phyloP scores from a whole-genome alignment of 163 green algal species.

The Scenedesmus sp. region DNA sequence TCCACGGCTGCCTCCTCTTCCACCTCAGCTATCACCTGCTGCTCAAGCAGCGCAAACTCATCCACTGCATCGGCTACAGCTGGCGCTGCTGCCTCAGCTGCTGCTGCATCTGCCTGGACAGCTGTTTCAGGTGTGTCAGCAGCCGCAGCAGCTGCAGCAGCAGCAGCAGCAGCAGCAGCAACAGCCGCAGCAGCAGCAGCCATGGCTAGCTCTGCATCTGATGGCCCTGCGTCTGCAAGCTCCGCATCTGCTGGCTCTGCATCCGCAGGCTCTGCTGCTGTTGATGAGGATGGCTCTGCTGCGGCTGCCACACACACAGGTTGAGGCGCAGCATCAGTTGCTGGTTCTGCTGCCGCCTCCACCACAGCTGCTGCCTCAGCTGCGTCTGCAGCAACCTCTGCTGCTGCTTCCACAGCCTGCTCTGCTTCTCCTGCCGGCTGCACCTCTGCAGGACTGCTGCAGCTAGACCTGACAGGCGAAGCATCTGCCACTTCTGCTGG shows the following conservation, averaged over 20 bases:
- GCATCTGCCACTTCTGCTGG: not conserved
- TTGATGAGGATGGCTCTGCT: not conserved
- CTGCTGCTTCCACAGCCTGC: not conserved
- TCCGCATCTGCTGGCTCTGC: not conserved
- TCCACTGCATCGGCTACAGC: not conserved
- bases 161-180: not conserved
- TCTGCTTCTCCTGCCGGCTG: not conserved
- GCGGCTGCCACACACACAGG: too few species aligned
- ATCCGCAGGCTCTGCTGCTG: not conserved
- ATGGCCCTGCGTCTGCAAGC: not conserved
- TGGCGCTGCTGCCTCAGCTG: not conserved
- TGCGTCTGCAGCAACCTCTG: not conserved
- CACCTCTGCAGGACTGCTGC: not conserved
- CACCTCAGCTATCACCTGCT: not conserved
- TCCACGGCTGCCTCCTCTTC: not conserved
- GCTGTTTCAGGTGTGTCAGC: not conserved
- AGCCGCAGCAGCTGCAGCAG: not conserved
- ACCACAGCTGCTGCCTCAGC: not conserved
- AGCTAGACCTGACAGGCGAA: not conserved
- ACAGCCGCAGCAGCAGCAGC: not conserved
- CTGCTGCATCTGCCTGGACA: not conserved
- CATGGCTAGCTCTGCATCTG: not conserved
- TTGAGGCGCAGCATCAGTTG: not conserved
- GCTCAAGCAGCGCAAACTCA: conserved; percentile 4
- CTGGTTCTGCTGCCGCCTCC: not conserved